Evolutionary conservation across 257 asterid genomes (phyloP).

Genomic region (Schizonepeta tenuifolia): DNA sequence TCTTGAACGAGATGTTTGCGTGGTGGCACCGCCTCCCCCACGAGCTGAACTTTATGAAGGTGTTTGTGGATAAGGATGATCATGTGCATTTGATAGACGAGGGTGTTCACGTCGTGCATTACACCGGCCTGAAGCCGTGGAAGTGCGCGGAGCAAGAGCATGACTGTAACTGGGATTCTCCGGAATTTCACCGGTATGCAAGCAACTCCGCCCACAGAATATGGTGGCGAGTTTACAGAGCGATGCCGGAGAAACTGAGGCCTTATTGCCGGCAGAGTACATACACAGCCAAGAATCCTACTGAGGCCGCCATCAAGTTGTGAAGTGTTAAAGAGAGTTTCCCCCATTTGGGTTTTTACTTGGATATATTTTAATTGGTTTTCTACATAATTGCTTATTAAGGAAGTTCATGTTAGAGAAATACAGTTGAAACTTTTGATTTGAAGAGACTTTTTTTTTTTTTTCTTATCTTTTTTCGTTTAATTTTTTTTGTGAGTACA

Average conservation of each 20-base stretch:
- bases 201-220: conserved; percentile 64
- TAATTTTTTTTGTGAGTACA: too few species aligned
- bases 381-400: too few species aligned
- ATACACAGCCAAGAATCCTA: conserved; percentile 29
- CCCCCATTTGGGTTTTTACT: too few species aligned
- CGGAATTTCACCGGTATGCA: conserved; percentile 49
- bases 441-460: too few species aligned
- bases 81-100: conserved; percentile 37
- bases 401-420: too few species aligned
- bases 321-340: background rate
- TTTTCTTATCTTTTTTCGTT: too few species aligned
- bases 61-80: conserved; percentile 40
- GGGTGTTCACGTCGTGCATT: conserved; percentile 64
- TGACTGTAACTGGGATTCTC: conserved; percentile 80
- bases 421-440: too few species aligned
- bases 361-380: too few species aligned
- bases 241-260: conserved; percentile 58
- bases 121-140: conserved; percentile 91
- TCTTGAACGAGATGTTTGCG: conserved; percentile 62
- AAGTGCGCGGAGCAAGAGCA: conserved; percentile 56
- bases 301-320: background rate
- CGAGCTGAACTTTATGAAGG: conserved; percentile 59
- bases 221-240: conserved; percentile 70
- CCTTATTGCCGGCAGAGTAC: conserved; percentile 43
- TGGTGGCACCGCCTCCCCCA: conserved; percentile 92